These are phyloP conservation scores for Apiotrichum laibachii DNA, from an alignment of 1,284 basidiomycete genomes.

Conservation along the genomic window DNA sequence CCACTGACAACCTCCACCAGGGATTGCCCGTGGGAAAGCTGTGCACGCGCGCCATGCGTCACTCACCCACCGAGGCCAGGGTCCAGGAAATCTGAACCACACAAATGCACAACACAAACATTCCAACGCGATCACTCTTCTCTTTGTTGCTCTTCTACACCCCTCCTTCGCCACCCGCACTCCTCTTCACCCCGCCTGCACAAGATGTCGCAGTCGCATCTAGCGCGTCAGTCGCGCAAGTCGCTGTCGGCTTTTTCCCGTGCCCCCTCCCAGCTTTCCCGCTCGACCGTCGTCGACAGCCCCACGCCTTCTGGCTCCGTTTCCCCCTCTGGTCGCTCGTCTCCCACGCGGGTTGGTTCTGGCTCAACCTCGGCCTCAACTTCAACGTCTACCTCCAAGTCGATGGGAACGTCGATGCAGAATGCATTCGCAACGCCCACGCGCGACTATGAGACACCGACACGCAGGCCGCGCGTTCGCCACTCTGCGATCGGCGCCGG, in stretches of 20 bases:
- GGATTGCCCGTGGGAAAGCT: no score
- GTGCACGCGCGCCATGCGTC: no score
- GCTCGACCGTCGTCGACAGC: slow-evolving; percentile 17
- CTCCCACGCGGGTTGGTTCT: no score
- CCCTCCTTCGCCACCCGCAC: slow-evolving; percentile 1
- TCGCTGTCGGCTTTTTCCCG: slow-evolving; percentile 41
- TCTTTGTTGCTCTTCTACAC: not conserved
- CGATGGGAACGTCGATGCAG: no score
- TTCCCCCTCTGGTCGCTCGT: not conserved
- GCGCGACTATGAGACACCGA: not conserved
- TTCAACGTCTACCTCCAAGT: not conserved
- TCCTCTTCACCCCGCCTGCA: not conserved
- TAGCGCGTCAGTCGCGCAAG: slow-evolving; percentile 36
- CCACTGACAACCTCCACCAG: no score
- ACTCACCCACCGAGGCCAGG: no score
- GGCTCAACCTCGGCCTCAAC: not conserved
- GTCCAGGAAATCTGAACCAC: no score
- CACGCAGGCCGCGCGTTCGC: not conserved
- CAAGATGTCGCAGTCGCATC: slow-evolving; percentile 47
- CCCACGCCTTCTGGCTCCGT: not conserved
- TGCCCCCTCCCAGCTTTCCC: slow-evolving; percentile 37
- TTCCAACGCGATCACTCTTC: no score
- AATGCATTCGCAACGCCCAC: slow-evolving; percentile 16
- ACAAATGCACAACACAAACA: no score
- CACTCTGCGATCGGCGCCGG: not conserved